Conservation (phyloP, 2,329 filamentous ascomycete species). For the Monosporascus cannonballus region DNA sequence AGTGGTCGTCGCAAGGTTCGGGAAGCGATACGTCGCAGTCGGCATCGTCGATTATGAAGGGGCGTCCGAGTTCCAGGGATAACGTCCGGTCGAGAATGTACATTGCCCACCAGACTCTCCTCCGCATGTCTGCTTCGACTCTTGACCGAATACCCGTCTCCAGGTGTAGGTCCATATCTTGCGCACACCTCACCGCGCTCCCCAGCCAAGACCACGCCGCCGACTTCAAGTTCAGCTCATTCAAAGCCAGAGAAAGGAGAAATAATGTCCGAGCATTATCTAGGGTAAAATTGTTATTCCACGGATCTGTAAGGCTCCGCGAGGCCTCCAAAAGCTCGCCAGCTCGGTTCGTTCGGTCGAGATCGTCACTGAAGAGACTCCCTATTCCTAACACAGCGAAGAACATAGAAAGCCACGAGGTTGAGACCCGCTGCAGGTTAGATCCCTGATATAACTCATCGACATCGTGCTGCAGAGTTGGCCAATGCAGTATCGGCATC, state of each 20-base stretch:
- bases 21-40: conserved; percentile 85
- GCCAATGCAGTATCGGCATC: conserved; percentile 85
- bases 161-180: conserved; percentile 75
- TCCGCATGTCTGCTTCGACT: conserved; percentile 78
- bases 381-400: conserved; percentile 81
- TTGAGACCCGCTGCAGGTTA: conserved; percentile 52
- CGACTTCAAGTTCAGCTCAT: conserved; percentile 81
- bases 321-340: conserved; percentile 66
- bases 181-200: conserved; percentile 69
- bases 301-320: conserved; percentile 67
- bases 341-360: conserved; percentile 46
- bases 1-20: conserved; percentile 73
- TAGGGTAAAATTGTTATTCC: conserved; percentile 70
- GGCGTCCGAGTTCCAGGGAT: conserved; percentile 73
- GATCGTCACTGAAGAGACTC: conserved; percentile 61
- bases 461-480: conserved; percentile 69
- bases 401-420: conserved; percentile 72
- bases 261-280: conserved; percentile 69
- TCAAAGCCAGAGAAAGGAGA: conserved; percentile 71
- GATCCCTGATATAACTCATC: conserved; percentile 68
- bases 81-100: conserved; percentile 83
- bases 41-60: conserved; percentile 75
- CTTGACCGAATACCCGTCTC: conserved; percentile 68
- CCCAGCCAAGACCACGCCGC: conserved; percentile 84
- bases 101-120: conserved; percentile 88